Conservation (phyloP, 352 stramenopile genomes). For the Globisporangium paddicum region DNA sequence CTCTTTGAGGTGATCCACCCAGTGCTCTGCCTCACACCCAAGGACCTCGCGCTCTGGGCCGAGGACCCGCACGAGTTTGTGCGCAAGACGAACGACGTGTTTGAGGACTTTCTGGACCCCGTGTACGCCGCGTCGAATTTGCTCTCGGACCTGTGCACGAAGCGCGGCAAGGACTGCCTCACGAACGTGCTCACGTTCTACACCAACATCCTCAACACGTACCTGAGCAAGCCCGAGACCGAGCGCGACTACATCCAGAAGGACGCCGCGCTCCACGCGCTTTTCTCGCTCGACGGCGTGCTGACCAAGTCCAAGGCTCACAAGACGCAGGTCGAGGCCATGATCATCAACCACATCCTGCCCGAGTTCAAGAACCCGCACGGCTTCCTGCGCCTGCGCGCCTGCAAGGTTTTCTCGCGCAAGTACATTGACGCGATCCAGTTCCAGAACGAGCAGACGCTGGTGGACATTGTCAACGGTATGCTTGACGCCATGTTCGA, state of each 20-base stretch:
- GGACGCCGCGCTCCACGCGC: conserved; percentile 91
- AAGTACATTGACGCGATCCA: conserved; percentile 91
- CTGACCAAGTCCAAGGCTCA: conserved; percentile 94
- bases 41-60: conserved; percentile 94
- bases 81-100: conserved; percentile 95
- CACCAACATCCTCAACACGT: conserved; percentile 92
- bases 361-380: conserved; percentile 95
- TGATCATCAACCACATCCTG: conserved; percentile 94
- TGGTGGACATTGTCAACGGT: conserved; percentile 72
- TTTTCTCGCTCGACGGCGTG: conserved; percentile 91
- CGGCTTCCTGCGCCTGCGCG: conserved; percentile 93
- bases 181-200: conserved; percentile 89
- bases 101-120: conserved; percentile 96
- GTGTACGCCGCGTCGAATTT: conserved; percentile 92
- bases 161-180: conserved; percentile 94
- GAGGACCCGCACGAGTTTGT: conserved; percentile 98
- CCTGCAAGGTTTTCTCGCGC: conserved; percentile 95
- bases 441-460: conserved; percentile 90
- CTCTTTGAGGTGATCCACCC: conserved; percentile 97
- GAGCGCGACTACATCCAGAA: conserved; percentile 95
- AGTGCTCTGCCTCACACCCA: conserved; percentile 91
- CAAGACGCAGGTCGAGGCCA: conserved; percentile 89
- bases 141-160: conserved; percentile 93
- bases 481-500: conserved; percentile 91
- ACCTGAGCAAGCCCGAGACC: conserved; percentile 56